These are phyloP conservation scores for Pharnaceum exiguum DNA, from an alignment of 148 eudicot genomes.

Conservation along the genomic window DNA sequence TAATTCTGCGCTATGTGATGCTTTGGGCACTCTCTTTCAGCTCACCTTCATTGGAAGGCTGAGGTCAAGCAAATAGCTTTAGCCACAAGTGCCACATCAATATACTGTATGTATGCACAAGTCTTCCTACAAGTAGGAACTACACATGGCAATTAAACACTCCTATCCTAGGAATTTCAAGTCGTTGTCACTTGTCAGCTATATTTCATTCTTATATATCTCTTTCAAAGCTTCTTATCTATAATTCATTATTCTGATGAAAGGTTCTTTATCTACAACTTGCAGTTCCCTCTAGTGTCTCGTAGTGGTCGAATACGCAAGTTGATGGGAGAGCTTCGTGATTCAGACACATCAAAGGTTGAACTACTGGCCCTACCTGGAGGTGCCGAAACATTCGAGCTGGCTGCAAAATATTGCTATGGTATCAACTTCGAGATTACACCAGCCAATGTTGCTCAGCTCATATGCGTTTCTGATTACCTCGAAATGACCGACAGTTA, in stretches of 20 bases:
- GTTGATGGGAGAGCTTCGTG: conserved; percentile 61
- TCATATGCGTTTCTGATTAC: conserved; percentile 70
- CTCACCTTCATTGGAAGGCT: no score
- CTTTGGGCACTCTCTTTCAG: no score
- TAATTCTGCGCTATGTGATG: no score
- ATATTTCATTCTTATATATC: no score
- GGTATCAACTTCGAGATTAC: conserved; percentile 87
- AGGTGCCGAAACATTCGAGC: conserved; percentile 73
- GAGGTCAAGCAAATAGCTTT: no score
- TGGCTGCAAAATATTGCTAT: conserved; percentile 91
- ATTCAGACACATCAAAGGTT: conserved; percentile 45
- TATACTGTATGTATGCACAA: no score
- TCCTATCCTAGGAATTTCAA: no score
- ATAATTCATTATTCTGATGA: not conserved
- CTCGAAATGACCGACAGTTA: conserved; percentile 76
- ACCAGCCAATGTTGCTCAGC: conserved; percentile 69
- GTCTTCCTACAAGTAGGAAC: no score
- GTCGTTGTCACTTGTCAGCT: no score
- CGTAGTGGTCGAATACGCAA: conserved; percentile 75
- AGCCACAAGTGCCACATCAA: no score
- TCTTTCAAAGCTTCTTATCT: not conserved
- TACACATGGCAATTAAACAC: no score
- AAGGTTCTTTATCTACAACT: not conserved
- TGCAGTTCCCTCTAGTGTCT: conserved; percentile 93
- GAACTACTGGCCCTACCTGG: conserved; percentile 72